These are phyloP conservation scores for Hypoxylon sp. DNA, from an alignment of 2,329 filamentous ascomycete species.

Conservation along the genomic window DNA sequence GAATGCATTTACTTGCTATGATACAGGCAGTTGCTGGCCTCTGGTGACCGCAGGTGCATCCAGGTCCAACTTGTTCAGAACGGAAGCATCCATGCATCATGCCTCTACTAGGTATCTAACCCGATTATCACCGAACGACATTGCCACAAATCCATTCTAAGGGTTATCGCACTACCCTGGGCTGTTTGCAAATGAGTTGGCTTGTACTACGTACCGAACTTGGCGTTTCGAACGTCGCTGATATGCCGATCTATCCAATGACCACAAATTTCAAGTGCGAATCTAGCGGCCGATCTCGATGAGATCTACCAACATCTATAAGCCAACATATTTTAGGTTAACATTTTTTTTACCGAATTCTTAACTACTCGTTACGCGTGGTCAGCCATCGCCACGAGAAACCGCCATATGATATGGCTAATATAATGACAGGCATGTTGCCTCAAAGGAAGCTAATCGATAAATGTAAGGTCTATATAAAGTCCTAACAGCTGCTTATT, in stretches of 20 bases:
- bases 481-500: not conserved
- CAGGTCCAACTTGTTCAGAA: not conserved
- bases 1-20: not conserved
- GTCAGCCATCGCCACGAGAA: too few species aligned
- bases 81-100: not conserved
- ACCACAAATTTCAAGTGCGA: not conserved
- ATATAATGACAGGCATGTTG: too few species aligned
- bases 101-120: not conserved
- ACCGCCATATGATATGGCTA: too few species aligned
- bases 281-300: too few species aligned
- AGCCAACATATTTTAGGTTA: too few species aligned
- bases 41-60: not conserved
- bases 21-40: not conserved
- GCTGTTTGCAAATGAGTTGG: not conserved
- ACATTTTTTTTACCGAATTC: too few species aligned
- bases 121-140: not conserved
- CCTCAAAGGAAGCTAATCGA: too few species aligned
- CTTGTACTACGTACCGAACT: constrained; percentile 12
- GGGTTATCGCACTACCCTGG: not conserved
- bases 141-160: not conserved
- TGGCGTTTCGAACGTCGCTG: constrained; percentile 1
- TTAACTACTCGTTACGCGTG: too few species aligned
- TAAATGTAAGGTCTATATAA: too few species aligned
- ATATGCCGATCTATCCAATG: constrained; percentile 8
- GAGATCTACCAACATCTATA: too few species aligned